Conservation (phyloP, 768 basidiomycete genomes). For the Fomitopsis serialis region DNA sequence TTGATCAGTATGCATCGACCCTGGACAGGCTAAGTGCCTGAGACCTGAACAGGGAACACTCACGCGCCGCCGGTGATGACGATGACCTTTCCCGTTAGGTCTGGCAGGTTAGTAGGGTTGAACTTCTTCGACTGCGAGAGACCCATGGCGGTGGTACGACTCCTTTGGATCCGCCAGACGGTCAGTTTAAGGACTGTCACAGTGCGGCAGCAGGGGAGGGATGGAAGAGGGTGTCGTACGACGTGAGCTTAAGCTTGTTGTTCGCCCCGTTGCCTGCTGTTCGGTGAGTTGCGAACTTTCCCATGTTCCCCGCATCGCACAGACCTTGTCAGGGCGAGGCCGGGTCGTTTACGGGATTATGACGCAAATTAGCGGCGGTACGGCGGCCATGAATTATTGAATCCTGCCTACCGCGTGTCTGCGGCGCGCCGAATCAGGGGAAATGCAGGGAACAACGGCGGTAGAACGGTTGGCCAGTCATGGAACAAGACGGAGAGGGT, state of each 20-base stretch:
- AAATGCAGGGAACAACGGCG: neutral
- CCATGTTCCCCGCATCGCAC: too few species aligned
- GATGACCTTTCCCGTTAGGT: constrained; percentile 43
- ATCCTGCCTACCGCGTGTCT: too few species aligned
- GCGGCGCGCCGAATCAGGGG: neutral
- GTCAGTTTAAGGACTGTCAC: too few species aligned
- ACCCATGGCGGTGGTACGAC: constrained; percentile 7
- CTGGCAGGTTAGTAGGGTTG: constrained; percentile 37
- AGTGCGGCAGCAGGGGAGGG: too few species aligned
- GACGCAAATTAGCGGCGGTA: neutral
- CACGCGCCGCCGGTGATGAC: constrained; percentile 58
- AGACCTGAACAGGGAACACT: constrained; percentile 17
- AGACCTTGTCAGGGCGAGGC: neutral
- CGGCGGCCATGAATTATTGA: neutral
- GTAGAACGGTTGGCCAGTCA: too few species aligned
- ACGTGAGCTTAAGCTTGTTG: neutral
- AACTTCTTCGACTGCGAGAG: constrained; percentile 17
- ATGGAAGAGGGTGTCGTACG: too few species aligned
- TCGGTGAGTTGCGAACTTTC: neutral
- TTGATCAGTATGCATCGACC: neutral
- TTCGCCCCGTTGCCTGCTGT: too few species aligned
- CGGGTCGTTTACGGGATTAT: too few species aligned
- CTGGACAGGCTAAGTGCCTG: neutral
- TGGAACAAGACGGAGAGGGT: too few species aligned
- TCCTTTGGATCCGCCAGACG: too few species aligned